Percentiles rank a stretch among this genome's conserved stretches.
Evolutionary conservation across 331 rosid genomes (phyloP).

Genomic region (Spiraea crenata): DNA sequence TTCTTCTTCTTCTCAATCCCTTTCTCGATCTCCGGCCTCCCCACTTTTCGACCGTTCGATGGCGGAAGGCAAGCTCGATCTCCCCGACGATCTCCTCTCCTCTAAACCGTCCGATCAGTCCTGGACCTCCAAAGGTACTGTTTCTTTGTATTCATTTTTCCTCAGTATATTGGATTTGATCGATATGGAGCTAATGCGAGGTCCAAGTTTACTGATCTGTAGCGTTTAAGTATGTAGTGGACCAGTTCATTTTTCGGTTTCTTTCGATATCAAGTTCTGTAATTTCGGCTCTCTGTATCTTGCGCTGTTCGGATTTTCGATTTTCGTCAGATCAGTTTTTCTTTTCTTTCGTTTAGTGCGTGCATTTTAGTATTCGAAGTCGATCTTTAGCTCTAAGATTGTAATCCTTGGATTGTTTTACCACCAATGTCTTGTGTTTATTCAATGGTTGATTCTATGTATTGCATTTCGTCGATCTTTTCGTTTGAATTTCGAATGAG

Average conservation of each 20-base stretch:
- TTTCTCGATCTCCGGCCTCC: conserved; percentile 14
- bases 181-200: conserved; percentile 15
- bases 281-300: conserved; percentile 22
- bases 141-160: neutral
- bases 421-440: neutral
- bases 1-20: conserved; percentile 17
- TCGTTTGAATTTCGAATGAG: neutral
- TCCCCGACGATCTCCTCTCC: conserved; percentile 48
- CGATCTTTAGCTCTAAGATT: neutral
- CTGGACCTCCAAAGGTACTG: conserved; percentile 47
- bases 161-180: conserved; percentile 17
- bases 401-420: neutral
- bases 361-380: neutral
- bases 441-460: neutral
- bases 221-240: neutral
- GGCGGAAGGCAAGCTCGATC: conserved; percentile 61
- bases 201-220: conserved; percentile 29
- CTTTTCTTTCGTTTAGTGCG: neutral
- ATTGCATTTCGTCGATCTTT: neutral
- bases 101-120: conserved; percentile 51
- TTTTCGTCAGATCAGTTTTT: conserved; percentile 14
- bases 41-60: conserved; percentile 19
- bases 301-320: neutral
- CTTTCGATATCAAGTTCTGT: neutral
- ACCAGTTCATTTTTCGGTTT: conserved; percentile 4